Evolutionary conservation across 129 eudicot genomes (phyloP).

Genomic region (Lactuca sativa): DNA sequence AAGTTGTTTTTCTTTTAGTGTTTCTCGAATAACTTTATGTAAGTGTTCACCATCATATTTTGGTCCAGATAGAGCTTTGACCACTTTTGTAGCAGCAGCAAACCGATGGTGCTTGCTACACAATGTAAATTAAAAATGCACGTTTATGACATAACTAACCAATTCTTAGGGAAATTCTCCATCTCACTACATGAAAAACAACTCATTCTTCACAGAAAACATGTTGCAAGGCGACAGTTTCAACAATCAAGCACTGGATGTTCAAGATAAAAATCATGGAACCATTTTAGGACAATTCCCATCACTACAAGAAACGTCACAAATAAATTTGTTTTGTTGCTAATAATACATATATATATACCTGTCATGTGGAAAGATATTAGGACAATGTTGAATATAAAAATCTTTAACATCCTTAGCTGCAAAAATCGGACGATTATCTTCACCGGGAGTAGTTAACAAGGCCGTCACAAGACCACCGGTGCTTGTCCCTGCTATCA

Average conservation of each 20-base stretch:
- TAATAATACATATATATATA: background rate
- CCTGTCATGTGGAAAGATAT: slow-evolving; percentile 49
- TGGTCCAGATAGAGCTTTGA: slow-evolving; percentile 43
- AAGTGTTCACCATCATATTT: slow-evolving; percentile 49
- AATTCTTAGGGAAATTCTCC: background rate
- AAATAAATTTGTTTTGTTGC: background rate
- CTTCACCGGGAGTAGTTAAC: slow-evolving; percentile 49
- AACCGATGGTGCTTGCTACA: slow-evolving; percentile 2
- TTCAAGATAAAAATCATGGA: no score
- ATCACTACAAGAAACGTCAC: background rate
- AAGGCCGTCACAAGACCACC: slow-evolving; percentile 63
- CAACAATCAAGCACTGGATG: background rate
- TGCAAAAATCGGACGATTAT: slow-evolving; percentile 43
- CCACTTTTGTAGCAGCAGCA: slow-evolving; percentile 17
- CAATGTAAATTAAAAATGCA: background rate
- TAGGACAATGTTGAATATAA: slow-evolving; percentile 49
- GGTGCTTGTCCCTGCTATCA: slow-evolving; percentile 59
- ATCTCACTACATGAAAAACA: background rate
- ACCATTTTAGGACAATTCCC: background rate
- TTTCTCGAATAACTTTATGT: slow-evolving; percentile 30
- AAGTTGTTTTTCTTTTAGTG: slow-evolving; percentile 26
- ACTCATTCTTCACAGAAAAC: background rate
- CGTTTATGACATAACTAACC: background rate
- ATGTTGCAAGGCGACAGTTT: background rate
- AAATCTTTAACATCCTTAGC: slow-evolving; percentile 51